Base-by-base conservation (phyloP, 228 moss, liverwort and hornwort genomes). In the Sphagnum fallax region DNA sequence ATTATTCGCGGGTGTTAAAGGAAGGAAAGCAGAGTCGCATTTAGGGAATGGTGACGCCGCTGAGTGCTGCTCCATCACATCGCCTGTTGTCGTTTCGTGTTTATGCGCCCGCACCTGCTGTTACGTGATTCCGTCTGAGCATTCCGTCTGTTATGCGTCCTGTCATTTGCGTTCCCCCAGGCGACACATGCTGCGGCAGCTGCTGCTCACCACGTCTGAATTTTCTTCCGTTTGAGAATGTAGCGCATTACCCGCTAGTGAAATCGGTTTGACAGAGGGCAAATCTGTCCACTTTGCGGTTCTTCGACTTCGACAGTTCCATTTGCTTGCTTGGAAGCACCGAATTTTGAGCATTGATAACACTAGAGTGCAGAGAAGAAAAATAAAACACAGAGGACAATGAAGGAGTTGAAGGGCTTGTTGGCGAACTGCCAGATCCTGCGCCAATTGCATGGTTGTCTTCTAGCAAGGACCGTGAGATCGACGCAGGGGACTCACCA, bases 181-280 rank as follows among this genome's bases (percentile, higher is more conserved):
- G 80, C 89, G 64, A 92, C 95, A 4, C 95, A 95, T 69, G 82
- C 92, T 15, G 95, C 95, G 12, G 95, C 92, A 50, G 82, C 89
- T 47, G 63, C 73, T 12, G 92, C 89, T 32, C 32, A 32, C 32
- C 32, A 32, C 32, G 32, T 32, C 32, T 32, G 32, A 32, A 32
- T 32, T 32, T 32, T 32, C 32, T 32, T 32, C 32, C 32, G 32
- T 32, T 32, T 32, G 32, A 32, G 32, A 32, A 32, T 32, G 32
- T 32, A 32, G 2, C 32, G 32, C 32, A 32, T 1, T 32, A 32
- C 2, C 1, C 32, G 32, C 32, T 32, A 32, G 32, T 32, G 32
- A 32, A 32, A 2, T 2, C 32, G 32, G 32, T 32, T 32, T 32
- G 32, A 32, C 32, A 32, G 32, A 32, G 32, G 32, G 32, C 32